Percentiles rank a stretch among this genome's conserved stretches.
Conservation (phyloP, 768 basidiomycete species). For the Steccherinum ochraceum region DNA sequence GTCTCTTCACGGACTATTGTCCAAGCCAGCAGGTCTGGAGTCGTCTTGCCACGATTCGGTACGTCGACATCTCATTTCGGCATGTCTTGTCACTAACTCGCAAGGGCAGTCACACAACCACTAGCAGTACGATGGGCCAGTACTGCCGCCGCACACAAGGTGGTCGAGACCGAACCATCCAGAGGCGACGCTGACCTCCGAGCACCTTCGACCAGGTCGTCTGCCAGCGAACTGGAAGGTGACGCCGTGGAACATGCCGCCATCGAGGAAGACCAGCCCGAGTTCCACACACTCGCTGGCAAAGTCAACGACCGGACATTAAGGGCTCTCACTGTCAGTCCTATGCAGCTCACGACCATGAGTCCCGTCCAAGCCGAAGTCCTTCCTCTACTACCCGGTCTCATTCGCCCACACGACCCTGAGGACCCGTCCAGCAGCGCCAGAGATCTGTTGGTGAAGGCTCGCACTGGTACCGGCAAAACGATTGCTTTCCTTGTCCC, state of each 20-base stretch:
- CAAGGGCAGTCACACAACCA: not conserved
- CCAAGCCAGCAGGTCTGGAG: slow-evolving; percentile 13
- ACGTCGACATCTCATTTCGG: not conserved
- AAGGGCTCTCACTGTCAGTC: slow-evolving; percentile 52
- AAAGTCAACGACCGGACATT: slow-evolving; percentile 31
- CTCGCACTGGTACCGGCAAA: slow-evolving; percentile 87
- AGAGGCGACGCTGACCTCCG: not conserved
- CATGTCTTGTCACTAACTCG: not conserved
- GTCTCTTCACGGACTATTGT: not conserved
- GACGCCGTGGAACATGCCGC: not conserved
- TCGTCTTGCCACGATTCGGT: slow-evolving; percentile 2
- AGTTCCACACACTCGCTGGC: slow-evolving; percentile 33
- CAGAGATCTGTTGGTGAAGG: slow-evolving; percentile 79
- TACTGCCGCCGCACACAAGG: not conserved
- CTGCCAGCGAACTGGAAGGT: not conserved
- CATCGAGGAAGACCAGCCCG: slow-evolving; percentile 10
- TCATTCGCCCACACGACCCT: slow-evolving; percentile 48
- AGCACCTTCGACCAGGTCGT: not conserved
- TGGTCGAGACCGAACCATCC: not conserved
- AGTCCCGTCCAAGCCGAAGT: slow-evolving; percentile 80
- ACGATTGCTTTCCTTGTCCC: slow-evolving; percentile 86
- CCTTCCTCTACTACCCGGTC: slow-evolving; percentile 63
- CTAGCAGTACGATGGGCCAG: slow-evolving; percentile 1
- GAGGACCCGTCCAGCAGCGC: slow-evolving; percentile 17
- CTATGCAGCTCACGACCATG: slow-evolving; percentile 69